Percentiles rank a stretch among this genome's conserved stretches.
These are phyloP conservation scores for Gossypium schwendimanii DNA, from an alignment of 441 rosid species.

Conservation along the genomic window DNA sequence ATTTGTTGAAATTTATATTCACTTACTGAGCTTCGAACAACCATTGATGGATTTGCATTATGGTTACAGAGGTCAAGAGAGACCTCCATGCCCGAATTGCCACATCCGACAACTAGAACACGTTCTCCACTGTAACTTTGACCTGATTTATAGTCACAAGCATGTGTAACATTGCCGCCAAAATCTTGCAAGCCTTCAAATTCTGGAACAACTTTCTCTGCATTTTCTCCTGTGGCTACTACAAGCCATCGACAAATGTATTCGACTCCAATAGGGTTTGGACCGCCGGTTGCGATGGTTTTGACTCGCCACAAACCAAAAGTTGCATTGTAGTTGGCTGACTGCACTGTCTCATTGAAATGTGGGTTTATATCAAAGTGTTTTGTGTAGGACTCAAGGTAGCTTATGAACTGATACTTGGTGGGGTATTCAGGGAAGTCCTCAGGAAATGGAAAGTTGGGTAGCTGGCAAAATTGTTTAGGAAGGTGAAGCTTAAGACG, in stretches of 20 bases:
- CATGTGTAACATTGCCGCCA: slow-evolving; percentile 51
- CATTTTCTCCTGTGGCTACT: slow-evolving; percentile 87
- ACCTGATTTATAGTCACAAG: slow-evolving; percentile 72
- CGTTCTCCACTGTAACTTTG: slow-evolving; percentile 45
- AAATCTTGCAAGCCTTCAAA: slow-evolving; percentile 61
- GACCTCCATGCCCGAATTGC: slow-evolving; percentile 91
- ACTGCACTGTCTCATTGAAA: slow-evolving; percentile 63
- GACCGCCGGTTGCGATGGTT: slow-evolving; percentile 30
- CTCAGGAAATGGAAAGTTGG: slow-evolving; percentile 52
- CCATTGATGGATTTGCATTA: slow-evolving; percentile 65
- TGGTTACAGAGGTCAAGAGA: slow-evolving; percentile 73
- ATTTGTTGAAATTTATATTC: not conserved
- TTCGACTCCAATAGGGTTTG: slow-evolving; percentile 38
- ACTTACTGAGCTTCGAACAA: slow-evolving; percentile 75
- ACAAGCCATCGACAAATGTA: slow-evolving; percentile 80
- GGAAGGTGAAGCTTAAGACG: slow-evolving; percentile 87
- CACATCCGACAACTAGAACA: slow-evolving; percentile 83
- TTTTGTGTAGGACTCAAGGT: slow-evolving; percentile 66
- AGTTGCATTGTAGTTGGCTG: slow-evolving; percentile 59
- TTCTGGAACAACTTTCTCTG: slow-evolving; percentile 67
- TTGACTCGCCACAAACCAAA: slow-evolving; percentile 64
- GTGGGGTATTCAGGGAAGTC: slow-evolving; percentile 69
- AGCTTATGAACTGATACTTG: slow-evolving; percentile 56
- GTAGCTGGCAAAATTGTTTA: slow-evolving; percentile 68
- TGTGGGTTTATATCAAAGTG: slow-evolving; percentile 50